Conservation (phyloP, 345 rosid genomes). For the Eucalyptus regnans region DNA sequence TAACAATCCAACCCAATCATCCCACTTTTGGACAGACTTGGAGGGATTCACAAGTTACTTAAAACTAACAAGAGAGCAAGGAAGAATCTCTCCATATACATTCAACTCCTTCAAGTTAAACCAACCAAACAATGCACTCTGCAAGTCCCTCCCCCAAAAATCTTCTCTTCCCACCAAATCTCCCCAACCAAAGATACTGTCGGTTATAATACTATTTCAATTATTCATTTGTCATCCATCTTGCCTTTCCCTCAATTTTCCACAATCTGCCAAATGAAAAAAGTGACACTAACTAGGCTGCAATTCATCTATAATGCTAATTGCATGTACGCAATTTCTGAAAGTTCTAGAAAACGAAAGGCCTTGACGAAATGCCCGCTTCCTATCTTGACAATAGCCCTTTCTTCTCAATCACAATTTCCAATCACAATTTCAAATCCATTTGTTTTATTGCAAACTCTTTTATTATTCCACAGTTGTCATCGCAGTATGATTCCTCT, state of each 20-base stretch:
- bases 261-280: background rate
- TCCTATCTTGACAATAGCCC: background rate
- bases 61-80: background rate
- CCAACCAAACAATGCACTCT: background rate
- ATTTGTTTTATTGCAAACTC: background rate
- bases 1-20: background rate
- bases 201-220: background rate
- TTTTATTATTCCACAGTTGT: background rate
- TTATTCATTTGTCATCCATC: background rate
- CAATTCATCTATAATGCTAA: background rate
- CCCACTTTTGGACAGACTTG: background rate
- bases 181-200: background rate
- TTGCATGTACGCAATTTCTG: background rate
- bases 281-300: background rate
- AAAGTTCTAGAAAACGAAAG: background rate
- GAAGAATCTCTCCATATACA: background rate
- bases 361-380: background rate
- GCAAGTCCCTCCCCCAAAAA: background rate
- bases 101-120: background rate
- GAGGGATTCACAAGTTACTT: background rate
- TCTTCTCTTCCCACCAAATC: background rate
- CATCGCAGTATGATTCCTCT: background rate
- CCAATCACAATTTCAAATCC: background rate
- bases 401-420: background rate
- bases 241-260: background rate